Evolutionary conservation across 1,284 basidiomycete species (phyloP), one percentile per base, ranked within the genome.

Genomic region (Fomitopsis palustris): DNA sequence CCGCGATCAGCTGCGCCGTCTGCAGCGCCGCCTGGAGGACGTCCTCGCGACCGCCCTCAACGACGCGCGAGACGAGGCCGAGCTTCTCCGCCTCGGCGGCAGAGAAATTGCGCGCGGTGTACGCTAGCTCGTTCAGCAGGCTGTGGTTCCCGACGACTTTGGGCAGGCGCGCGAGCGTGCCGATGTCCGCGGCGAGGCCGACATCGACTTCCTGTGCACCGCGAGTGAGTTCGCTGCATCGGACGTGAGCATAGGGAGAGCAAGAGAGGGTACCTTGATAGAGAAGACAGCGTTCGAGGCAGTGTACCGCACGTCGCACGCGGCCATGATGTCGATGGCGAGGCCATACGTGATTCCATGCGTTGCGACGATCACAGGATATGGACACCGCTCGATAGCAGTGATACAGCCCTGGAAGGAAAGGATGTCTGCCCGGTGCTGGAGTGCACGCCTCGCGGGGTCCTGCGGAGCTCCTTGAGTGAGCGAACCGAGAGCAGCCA

Each of bases 121-220:
- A 86, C 0, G 91, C 89, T 9, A 96, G 79, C 73, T 98, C 95
- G 55, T 86, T 79, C 0, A 87, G 78, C n/a, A 91, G 78, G 7
- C 90, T 92, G 37, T 86, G 83, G 74, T 95, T 96, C 0, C 87
- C 92, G 0, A 86, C 83, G 47, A 92, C 81, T 70, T 94, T 93
- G 0, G 92, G 93, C 31, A 96, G 78, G 41, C 90, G 86, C 35
- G 95, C 92, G 16, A 98, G 82, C 0, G 93, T 90, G 2, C 95
- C 95, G 53, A 96, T 89, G 71, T 97, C 95, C 1, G 95, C 92
- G 2, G 95, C 94, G 0, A 97, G 79, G 0, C 93, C 95, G 8
- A 95, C 84, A 68, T 95, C 93, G 8, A 95, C 90, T 81, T 98
- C 95, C 92, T 93, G 69, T 21, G 49, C 21, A n/a, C n/a, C n/a